Evolutionary conservation across 2,329 filamentous ascomycete genomes (phyloP).

Genomic region (Epichloe sylvatica): DNA sequence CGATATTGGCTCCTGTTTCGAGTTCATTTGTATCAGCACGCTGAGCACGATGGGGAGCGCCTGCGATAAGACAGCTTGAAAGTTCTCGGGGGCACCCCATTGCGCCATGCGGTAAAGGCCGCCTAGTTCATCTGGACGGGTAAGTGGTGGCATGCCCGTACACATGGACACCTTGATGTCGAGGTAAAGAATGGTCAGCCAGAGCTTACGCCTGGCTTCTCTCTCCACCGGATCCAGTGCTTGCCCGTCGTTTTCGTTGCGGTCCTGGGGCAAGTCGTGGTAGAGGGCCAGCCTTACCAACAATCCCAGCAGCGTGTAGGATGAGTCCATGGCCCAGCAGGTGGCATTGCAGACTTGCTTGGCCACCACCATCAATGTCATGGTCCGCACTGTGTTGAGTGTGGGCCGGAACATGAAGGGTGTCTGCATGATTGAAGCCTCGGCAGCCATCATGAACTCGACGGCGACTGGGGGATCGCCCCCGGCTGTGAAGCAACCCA

Average conservation of each 20-base stretch:
- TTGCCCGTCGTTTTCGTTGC: conserved; percentile 12
- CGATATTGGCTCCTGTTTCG: conserved; percentile 16
- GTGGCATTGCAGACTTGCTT: conserved; percentile 24
- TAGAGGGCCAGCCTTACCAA: conserved; percentile 22
- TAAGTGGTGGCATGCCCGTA: conserved; percentile 22
- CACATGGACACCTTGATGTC: conserved; percentile 23
- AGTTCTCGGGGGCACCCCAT: conserved; percentile 14
- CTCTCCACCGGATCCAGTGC: conserved; percentile 13
- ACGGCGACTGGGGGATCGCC: conserved; percentile 20
- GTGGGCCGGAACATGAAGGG: conserved; percentile 25
- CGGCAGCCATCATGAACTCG: conserved; percentile 23
- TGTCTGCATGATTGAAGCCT: conserved; percentile 24
- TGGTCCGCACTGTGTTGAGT: conserved; percentile 16
- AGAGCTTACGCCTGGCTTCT: conserved; percentile 17
- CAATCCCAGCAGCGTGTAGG: conserved; percentile 21
- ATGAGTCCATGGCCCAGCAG: conserved; percentile 24
- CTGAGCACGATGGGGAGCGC: conserved; percentile 19
- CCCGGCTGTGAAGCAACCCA: conserved; percentile 19
- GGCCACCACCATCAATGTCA: conserved; percentile 21
- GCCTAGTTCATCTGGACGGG: conserved; percentile 18
- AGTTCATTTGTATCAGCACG: conserved; percentile 20
- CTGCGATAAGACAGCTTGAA: conserved; percentile 20
- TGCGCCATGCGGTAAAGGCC: conserved; percentile 14
- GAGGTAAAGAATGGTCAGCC: conserved; percentile 23
- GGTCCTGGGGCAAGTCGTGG: conserved; percentile 21